Conservation (phyloP, 805 yeast species). For the Spathaspora passalidarum region DNA sequence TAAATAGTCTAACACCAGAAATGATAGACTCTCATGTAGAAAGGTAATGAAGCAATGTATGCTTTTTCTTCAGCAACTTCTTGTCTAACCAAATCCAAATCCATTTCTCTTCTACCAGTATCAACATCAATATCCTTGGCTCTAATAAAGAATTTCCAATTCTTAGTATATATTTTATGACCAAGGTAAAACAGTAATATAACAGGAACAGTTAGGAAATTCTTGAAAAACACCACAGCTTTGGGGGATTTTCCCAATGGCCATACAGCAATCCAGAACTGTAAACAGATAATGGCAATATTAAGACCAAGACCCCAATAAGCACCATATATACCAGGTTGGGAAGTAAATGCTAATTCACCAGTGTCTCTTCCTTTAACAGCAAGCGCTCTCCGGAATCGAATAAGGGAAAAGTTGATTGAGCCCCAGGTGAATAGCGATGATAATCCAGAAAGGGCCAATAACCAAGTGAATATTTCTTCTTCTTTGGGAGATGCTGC, state of each 20-base stretch:
- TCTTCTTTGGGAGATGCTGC: conserved; percentile 54
- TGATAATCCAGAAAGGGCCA: conserved; percentile 61
- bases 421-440: conserved; percentile 64
- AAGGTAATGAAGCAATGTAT: conserved; percentile 19
- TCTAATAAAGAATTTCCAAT: conserved; percentile 25
- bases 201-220: conserved; percentile 35
- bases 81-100: conserved; percentile 32
- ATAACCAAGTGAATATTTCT: conserved; percentile 61
- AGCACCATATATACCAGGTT: conserved; percentile 53
- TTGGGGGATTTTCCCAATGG: conserved; percentile 47
- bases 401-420: conserved; percentile 56
- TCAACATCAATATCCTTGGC: conserved; percentile 33
- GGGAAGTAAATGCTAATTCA: conserved; percentile 54
- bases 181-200: conserved; percentile 26
- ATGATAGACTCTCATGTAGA: conserved; percentile 24
- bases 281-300: conserved; percentile 50
- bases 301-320: conserved; percentile 49
- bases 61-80: conserved; percentile 35
- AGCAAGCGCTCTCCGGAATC: conserved; percentile 56
- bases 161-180: conserved; percentile 24
- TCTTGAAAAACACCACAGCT: conserved; percentile 28
- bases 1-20: conserved; percentile 38
- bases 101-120: conserved; percentile 34
- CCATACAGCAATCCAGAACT: conserved; percentile 65
- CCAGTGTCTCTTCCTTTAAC: conserved; percentile 50